Evolutionary conservation across 2,329 filamentous ascomycete species (phyloP), one percentile per base, ranked within the genome.

Genomic region (Fusarium sp.): DNA sequence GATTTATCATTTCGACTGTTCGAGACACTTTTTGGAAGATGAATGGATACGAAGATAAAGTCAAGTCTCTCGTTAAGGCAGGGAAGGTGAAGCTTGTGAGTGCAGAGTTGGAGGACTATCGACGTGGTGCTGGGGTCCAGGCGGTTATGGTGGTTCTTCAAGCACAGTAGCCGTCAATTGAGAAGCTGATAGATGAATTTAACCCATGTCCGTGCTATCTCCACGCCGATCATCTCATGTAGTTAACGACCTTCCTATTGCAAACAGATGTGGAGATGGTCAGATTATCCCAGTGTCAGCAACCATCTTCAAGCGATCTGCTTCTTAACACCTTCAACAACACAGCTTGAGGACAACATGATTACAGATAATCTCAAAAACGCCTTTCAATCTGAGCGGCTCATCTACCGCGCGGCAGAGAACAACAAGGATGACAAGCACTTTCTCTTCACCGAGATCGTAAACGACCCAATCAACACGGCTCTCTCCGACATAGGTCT

Each of bases 1-100:
- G 87, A 0, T 64, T 87, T 12, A 74, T 88, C 8, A 82, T 86
- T 11, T 84, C 84, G 0, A 88, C 86, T 0, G 80, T 89, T 1
- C 75, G 87, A 3, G 82, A 86, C 7, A 82, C 82, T 5, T 83
- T 87, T 27, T 89, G 85, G 85, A 72, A 80, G 20, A 74, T 79
- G 0, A 83, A 80, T 1, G 86, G 86, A 0, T 89, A 84, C 72
- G 78, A 84, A 67, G 76, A 73, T 0, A 82, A 85, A 44, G 81
- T 87, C 1, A 79, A 84, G 46, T 78, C 77, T 2, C 58, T 79
- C 0, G 29, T 17, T 7, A 14, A 60, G 0, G 12, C 27, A 2
- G 40, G 31, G 0, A 66, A 16, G 9, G 29, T 60, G 1, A 70
- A 42, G 17, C 14, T 72, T 16, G 20, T 65, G 2, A 71, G 62